Conservation (phyloP, 1,139 yeast genomes). For the Suhomyces bribrorum region DNA sequence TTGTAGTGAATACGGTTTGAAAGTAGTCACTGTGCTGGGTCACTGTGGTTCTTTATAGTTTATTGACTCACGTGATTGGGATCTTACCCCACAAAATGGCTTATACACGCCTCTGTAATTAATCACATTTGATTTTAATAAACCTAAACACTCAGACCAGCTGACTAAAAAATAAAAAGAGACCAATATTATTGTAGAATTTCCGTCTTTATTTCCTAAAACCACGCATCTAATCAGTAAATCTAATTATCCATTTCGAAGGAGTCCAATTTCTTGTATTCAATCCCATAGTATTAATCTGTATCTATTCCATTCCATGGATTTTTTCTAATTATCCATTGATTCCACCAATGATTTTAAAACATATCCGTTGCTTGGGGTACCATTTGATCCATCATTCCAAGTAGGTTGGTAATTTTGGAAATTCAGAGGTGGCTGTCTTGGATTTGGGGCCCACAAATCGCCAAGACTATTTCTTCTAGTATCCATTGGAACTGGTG, state of each 20-base stretch:
- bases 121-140: constrained; percentile 3
- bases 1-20: too few relatives aligned
- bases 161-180: constrained; percentile 2
- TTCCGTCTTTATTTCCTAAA: not conserved
- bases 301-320: too few relatives aligned
- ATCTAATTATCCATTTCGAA: too few relatives aligned
- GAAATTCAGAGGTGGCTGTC: constrained; percentile 2
- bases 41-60: too few relatives aligned
- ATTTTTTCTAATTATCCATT: constrained; percentile 34
- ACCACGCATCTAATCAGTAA: constrained; percentile 2
- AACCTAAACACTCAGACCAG: constrained; percentile 8
- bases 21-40: too few relatives aligned
- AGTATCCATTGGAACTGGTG: constrained; percentile 4
- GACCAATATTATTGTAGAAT: not conserved
- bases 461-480: constrained; percentile 9
- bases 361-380: constrained; percentile 35
- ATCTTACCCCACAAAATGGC: too few relatives aligned
- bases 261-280: too few relatives aligned
- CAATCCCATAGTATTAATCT: too few relatives aligned
- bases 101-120: too few relatives aligned
- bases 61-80: too few relatives aligned
- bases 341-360: constrained; percentile 48
- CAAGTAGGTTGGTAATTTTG: not conserved
- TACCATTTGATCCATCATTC: constrained; percentile 1
- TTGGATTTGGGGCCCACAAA: constrained; percentile 4